Conservation (phyloP, 345 rosid genomes). For the Eucalyptus marginata region DNA sequence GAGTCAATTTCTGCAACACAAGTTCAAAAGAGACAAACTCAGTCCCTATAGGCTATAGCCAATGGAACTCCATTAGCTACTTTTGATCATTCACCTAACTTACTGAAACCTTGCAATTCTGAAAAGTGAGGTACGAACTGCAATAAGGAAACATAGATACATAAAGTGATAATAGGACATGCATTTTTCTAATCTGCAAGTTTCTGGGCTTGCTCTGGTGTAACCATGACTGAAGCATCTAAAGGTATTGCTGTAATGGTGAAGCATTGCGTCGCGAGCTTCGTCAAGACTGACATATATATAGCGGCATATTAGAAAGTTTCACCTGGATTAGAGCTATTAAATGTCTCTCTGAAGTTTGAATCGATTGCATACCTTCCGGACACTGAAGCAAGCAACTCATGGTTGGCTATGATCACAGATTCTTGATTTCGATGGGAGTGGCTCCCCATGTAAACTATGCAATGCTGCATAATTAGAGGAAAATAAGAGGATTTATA, state of each 20-base stretch:
- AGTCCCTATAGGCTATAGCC: neutral
- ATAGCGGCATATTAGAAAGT: neutral
- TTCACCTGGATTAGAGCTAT: neutral
- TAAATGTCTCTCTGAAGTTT: neutral
- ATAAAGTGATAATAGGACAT: neutral
- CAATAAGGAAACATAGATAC: neutral
- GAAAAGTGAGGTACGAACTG: neutral
- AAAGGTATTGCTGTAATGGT: slow-evolving; percentile 36
- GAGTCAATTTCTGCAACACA: slow-evolving; percentile 12
- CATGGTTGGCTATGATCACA: slow-evolving; percentile 22
- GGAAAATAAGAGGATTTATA: too few species aligned
- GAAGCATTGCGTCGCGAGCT: slow-evolving; percentile 14
- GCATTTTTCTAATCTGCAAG: slow-evolving; percentile 5
- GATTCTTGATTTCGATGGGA: slow-evolving; percentile 9
- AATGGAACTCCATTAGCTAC: neutral
- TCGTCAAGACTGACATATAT: slow-evolving; percentile 6
- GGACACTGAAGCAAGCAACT: slow-evolving; percentile 24
- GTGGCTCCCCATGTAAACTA: too few species aligned
- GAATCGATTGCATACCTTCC: slow-evolving; percentile 13
- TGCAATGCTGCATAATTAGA: too few species aligned
- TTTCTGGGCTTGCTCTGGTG: slow-evolving; percentile 19
- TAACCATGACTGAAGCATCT: slow-evolving; percentile 41
- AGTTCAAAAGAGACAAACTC: neutral
- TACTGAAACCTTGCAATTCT: neutral
- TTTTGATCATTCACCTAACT: neutral